phyloP scores from a whole-genome alignment of 441 rosid species.

The Syzygium malaccense region DNA sequence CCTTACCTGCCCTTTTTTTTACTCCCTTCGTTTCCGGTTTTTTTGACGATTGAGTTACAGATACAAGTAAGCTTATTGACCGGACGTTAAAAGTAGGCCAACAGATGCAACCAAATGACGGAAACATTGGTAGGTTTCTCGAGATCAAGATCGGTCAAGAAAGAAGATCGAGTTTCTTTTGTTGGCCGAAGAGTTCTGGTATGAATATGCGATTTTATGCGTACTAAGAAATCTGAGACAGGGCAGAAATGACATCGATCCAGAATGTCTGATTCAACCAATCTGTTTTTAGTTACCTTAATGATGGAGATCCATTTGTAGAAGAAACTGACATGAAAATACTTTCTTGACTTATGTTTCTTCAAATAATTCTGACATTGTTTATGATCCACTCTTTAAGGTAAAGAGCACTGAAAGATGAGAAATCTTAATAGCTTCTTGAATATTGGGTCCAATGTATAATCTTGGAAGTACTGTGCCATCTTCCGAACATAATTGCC shows the following conservation, averaged over 20 bases:
- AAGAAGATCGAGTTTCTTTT: background rate
- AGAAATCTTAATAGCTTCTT: background rate
- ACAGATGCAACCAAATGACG: background rate
- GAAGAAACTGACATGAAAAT: background rate
- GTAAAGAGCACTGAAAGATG: too few relatives aligned
- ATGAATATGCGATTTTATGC: background rate
- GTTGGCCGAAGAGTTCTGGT: background rate
- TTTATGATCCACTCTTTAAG: too few relatives aligned
- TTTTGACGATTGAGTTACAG: background rate
- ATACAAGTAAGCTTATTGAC: background rate
- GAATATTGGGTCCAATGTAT: background rate
- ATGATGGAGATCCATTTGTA: background rate
- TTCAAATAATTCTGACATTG: background rate
- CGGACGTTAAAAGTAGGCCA: background rate
- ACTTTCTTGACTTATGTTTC: background rate
- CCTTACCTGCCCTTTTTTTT: background rate
- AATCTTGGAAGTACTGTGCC: background rate
- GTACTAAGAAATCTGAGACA: background rate
- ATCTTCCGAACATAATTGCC: background rate
- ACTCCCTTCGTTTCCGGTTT: background rate
- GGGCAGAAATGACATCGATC: background rate
- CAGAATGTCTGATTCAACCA: background rate
- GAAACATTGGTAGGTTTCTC: background rate
- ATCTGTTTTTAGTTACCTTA: background rate
- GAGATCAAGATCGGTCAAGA: background rate